phyloP scores from a whole-genome alignment of 2,329 filamentous ascomycete genomes.

The Colletotrichum acutatum region DNA sequence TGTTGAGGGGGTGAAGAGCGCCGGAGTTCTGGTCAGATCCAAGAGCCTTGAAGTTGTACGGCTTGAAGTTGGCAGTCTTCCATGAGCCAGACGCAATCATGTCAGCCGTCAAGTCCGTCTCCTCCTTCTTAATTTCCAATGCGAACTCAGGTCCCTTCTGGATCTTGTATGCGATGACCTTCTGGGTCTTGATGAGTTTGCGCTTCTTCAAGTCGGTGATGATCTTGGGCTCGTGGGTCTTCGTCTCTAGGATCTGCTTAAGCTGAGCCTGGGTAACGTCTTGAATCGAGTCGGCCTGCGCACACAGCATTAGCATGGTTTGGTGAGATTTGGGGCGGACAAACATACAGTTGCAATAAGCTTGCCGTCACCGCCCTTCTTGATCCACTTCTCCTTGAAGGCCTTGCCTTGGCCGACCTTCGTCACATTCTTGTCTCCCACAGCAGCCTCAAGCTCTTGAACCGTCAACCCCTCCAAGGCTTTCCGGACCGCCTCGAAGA shows the following conservation, averaged over 20 bases:
- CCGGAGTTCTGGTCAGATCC: conserved; percentile 71
- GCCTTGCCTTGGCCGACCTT: conserved; percentile 95
- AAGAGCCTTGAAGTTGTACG: conserved; percentile 80
- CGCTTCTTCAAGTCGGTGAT: conserved; percentile 89
- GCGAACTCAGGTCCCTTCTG: conserved; percentile 90
- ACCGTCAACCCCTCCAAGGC: conserved; percentile 86
- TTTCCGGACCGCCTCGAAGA: conserved; percentile 78
- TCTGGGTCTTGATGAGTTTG: conserved; percentile 86
- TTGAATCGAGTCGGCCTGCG: conserved; percentile 75
- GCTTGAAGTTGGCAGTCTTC: conserved; percentile 93
- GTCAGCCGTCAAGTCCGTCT: conserved; percentile 93
- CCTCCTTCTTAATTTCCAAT: conserved; percentile 88
- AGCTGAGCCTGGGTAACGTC: conserved; percentile 84
- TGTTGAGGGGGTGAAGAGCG: conserved; percentile 80
- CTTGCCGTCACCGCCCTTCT: conserved; percentile 68
- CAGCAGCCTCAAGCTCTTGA: conserved; percentile 73
- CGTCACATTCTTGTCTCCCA: conserved; percentile 78
- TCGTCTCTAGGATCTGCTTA: conserved; percentile 75
- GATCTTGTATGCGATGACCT: conserved; percentile 85
- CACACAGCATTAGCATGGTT: conserved; percentile 20
- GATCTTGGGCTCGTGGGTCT: conserved; percentile 79
- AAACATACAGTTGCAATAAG: conserved; percentile 60
- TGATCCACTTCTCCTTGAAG: conserved; percentile 83
- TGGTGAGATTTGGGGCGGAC: background rate
- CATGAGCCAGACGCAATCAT: conserved; percentile 90